phyloP scores from a whole-genome alignment of 495 filamentous ascomycete genomes.

The Usnea hakonensis region DNA sequence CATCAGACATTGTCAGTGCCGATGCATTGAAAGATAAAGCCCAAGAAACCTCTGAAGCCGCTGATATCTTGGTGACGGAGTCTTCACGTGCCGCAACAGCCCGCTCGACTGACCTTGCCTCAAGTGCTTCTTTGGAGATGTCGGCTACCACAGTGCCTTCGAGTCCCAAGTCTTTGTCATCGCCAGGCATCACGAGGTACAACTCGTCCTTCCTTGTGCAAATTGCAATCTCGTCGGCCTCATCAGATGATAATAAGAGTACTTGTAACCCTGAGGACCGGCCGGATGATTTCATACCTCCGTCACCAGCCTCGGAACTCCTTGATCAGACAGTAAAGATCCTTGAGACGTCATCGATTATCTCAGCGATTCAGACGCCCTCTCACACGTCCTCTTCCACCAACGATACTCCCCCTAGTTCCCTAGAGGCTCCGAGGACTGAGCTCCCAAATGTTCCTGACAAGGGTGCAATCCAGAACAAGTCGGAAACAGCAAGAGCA shows the following conservation, averaged over 20 bases:
- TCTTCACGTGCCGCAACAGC: not conserved
- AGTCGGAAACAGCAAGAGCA: not conserved
- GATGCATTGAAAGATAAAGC: conserved; percentile 10
- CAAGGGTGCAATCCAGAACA: not conserved
- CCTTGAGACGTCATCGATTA: not conserved
- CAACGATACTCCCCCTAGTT: conserved; percentile 1
- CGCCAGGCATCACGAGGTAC: not conserved
- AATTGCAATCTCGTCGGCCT: not conserved
- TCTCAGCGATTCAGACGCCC: conserved; percentile 18
- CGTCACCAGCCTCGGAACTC: not conserved
- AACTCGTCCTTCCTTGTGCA: not conserved
- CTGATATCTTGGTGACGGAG: not conserved
- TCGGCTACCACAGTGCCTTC: not conserved
- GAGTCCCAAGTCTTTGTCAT: not conserved
- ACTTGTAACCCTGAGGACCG: conserved; percentile 1
- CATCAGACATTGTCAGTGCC: conserved; percentile 21
- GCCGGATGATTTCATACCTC: not conserved
- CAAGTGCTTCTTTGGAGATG: not conserved
- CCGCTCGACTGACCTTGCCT: not conserved
- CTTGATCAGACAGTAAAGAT: not conserved
- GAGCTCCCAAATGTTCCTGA: conserved; percentile 23
- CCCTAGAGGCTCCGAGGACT: conserved; percentile 18
- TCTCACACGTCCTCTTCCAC: conserved; percentile 14
- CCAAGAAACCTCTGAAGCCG: not conserved
- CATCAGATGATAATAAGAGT: not conserved